Evolutionary conservation across 805 yeast species (phyloP).

Genomic region (Pichia insulana): DNA sequence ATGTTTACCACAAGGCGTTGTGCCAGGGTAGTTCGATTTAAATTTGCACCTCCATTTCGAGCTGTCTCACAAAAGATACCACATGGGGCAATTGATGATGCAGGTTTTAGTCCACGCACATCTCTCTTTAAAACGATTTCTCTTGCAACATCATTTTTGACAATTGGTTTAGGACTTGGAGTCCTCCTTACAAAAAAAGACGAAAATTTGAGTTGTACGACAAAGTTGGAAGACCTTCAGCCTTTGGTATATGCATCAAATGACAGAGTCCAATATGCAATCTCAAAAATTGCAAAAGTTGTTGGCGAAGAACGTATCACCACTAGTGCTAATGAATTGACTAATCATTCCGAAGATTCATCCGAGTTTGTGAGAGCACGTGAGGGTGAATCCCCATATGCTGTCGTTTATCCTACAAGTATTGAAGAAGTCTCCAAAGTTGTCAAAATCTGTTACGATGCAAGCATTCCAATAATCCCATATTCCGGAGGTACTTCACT

Average conservation of each 20-base stretch:
- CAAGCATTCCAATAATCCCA: constrained; percentile 61
- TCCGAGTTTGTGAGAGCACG: constrained; percentile 26
- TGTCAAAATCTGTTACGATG: constrained; percentile 53
- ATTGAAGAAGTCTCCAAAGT: constrained; percentile 61
- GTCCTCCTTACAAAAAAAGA: constrained; percentile 1
- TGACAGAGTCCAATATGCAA: constrained; percentile 39
- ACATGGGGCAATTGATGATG: neutral
- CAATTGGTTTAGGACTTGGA: constrained; percentile 10
- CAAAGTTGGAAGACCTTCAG: constrained; percentile 31
- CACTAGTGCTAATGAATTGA: constrained; percentile 26
- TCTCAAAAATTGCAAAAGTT: constrained; percentile 40
- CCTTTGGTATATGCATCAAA: constrained; percentile 48
- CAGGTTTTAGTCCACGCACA: neutral
- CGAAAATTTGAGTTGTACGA: constrained; percentile 11
- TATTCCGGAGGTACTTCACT: constrained; percentile 70
- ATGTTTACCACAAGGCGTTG: too few relatives aligned
- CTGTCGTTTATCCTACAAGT: constrained; percentile 52
- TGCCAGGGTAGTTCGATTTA: too few relatives aligned
- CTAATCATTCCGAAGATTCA: constrained; percentile 26
- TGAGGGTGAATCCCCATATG: constrained; percentile 25
- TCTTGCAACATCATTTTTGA: constrained; percentile 7
- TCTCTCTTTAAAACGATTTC: constrained; percentile 4
- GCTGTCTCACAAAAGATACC: neutral
- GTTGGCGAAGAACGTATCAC: constrained; percentile 50
- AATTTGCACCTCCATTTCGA: neutral